phyloP scores from a whole-genome alignment of 2,329 filamentous ascomycete genomes.

The Claviceps cyperi region DNA sequence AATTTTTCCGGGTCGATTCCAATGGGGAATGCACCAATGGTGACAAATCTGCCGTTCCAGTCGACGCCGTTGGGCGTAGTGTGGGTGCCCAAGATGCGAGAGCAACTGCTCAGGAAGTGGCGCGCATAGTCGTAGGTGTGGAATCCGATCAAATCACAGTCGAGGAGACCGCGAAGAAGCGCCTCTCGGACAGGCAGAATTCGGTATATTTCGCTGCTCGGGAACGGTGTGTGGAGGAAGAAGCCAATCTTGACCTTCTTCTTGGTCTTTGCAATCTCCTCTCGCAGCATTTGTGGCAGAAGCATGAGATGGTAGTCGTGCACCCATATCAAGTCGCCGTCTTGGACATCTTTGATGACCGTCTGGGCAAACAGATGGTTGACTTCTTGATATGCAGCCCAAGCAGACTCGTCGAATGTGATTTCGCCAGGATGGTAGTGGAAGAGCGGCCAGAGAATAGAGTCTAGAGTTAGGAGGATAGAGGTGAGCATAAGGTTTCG shows the following conservation, averaged over 20 bases:
- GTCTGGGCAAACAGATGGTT: constrained; percentile 85
- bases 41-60: constrained; percentile 75
- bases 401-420: constrained; percentile 89
- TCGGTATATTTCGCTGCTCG: constrained; percentile 90
- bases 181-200: constrained; percentile 87
- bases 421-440: constrained; percentile 98
- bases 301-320: constrained; percentile 99
- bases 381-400: constrained; percentile 84
- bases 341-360: constrained; percentile 73
- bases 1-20: constrained; percentile 98
- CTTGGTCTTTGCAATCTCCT: constrained; percentile 66
- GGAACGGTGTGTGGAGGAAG: constrained; percentile 95
- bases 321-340: constrained; percentile 93
- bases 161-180: constrained; percentile 71
- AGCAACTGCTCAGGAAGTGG: constrained; percentile 92
- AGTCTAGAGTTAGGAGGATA: constrained; percentile 43
- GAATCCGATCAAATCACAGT: constrained; percentile 93
- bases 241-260: constrained; percentile 97
- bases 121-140: constrained; percentile 99
- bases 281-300: constrained; percentile 84
- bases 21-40: constrained; percentile 91
- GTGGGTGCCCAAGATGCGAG: constrained; percentile 65
- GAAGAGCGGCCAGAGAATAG: constrained; percentile 95
- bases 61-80: constrained; percentile 91
- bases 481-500: neutral